Base-by-base conservation (phyloP, 139 green algal genomes). In the Pleodorina starrii region DNA sequence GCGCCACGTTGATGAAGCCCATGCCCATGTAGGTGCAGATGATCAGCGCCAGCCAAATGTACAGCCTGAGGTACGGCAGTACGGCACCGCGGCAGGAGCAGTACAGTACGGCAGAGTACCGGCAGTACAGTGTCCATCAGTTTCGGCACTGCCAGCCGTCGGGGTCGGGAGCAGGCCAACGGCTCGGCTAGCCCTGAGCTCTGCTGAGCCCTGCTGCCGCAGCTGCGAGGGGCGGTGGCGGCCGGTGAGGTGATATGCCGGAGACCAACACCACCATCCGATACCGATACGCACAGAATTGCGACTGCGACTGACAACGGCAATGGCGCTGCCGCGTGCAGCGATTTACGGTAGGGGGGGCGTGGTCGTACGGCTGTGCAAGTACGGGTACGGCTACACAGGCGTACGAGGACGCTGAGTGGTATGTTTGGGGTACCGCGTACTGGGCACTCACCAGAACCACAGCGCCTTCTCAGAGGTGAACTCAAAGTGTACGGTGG, bases 401-500 rank as follows among this genome's bases (percentile, higher is more conserved):
- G n/a, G n/a, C n/a, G n/a, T n/a, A n/a, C n/a, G n/a, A n/a, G n/a
- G n/a, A n/a, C n/a, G n/a, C n/a, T n/a, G n/a, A n/a, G n/a, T n/a
- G n/a, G n/a, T n/a, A n/a, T n/a, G n/a, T n/a, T n/a, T n/a, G n/a
- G 48, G 48, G 10, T 57, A 57, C 48, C 10, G 48, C n/a, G n/a
- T n/a, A n/a, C 17, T 60, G 14, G 17, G 11, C 40, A 76, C 57
- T 76, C 40, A 86, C 57, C 83, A 89, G 83, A 80, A 89, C 83
- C 83, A 80, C 35, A 59, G 14, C 46, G 23, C 23, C 68, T 89
- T 81, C 40, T 29, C 48, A 2, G 1, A 16, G 2, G 19, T 32
- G 68, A 82, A 89, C 76, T 90, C 75, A 42, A 95, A 95, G 6
- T 74, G 71, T 19, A 94, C 76, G 79, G 92, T 94, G 66, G 7